Evolutionary conservation across 306 rosid species (phyloP).

Genomic region (Sechiopsis laciniata): DNA sequence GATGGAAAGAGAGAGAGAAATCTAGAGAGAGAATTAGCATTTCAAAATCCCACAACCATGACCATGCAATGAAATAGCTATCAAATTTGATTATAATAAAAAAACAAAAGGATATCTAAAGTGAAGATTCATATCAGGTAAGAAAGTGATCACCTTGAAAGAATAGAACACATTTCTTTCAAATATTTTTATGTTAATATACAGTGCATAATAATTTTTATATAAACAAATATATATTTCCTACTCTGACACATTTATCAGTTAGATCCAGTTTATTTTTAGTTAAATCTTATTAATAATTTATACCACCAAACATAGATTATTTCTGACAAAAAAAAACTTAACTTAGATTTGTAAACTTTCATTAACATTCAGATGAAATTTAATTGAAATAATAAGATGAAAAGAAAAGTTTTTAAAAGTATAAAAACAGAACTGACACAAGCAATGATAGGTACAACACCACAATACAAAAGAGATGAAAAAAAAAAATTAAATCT

Average conservation of each 20-base stretch:
- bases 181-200: background rate
- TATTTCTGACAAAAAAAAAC: background rate
- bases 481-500: background rate
- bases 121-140: conserved; percentile 20
- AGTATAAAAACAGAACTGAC: background rate
- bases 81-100: conserved; percentile 1
- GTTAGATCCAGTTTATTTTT: background rate
- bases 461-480: background rate
- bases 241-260: background rate
- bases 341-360: background rate
- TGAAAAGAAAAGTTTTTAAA: background rate
- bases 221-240: background rate
- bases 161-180: conserved; percentile 14
- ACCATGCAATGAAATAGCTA: conserved; percentile 16
- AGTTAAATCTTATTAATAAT: background rate
- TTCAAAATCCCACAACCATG: conserved; percentile 6
- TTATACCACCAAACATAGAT: background rate
- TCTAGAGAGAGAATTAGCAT: conserved; percentile 5
- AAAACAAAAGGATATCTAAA: conserved; percentile 15
- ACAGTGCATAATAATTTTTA: background rate
- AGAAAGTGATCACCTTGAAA: conserved; percentile 14
- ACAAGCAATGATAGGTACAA: background rate
- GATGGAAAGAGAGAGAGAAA: conserved; percentile 5
- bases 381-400: background rate
- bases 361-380: background rate